These are phyloP conservation scores for Coemansia sp. DNA, from an alignment of 192 early-diverging fungal species.

Conservation along the genomic window DNA sequence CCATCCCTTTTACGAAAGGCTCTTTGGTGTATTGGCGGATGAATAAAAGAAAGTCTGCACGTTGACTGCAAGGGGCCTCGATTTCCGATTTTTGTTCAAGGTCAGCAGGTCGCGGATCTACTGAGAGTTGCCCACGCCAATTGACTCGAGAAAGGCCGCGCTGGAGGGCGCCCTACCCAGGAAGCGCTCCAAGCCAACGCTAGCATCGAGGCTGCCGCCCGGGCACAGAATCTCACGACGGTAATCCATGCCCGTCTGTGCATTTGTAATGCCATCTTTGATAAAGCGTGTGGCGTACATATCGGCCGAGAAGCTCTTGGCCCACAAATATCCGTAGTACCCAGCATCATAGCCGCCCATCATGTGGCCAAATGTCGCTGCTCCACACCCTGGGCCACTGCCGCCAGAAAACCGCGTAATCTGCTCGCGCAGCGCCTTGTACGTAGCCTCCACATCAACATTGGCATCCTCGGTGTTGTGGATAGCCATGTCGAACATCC, in stretches of 20 bases:
- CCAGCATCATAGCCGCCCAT: slow-evolving; percentile 74
- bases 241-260: slow-evolving; percentile 66
- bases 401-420: slow-evolving; percentile 34
- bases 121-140: slow-evolving; percentile 44
- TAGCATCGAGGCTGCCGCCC: slow-evolving; percentile 70
- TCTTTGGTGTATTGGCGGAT: background rate
- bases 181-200: slow-evolving; percentile 49
- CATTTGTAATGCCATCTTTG: slow-evolving; percentile 57
- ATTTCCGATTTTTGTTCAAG: background rate
- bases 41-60: background rate
- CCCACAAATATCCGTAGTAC: slow-evolving; percentile 80
- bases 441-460: slow-evolving; percentile 39
- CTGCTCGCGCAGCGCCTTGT: slow-evolving; percentile 40
- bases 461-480: slow-evolving; percentile 57
- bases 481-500: slow-evolving; percentile 69
- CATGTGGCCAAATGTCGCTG: slow-evolving; percentile 65
- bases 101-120: background rate
- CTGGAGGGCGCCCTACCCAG: slow-evolving; percentile 67
- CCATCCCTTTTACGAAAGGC: background rate
- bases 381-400: slow-evolving; percentile 46
- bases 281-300: slow-evolving; percentile 75
- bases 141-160: slow-evolving; percentile 50
- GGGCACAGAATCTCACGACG: slow-evolving; percentile 70
- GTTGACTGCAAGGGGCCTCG: background rate
- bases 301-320: slow-evolving; percentile 80